A percentile compares a stretch with the other conserved stretches of the same genome.
Evolutionary conservation across 2,329 filamentous ascomycete species (phyloP).

Genomic region (Colletotrichum cereale): DNA sequence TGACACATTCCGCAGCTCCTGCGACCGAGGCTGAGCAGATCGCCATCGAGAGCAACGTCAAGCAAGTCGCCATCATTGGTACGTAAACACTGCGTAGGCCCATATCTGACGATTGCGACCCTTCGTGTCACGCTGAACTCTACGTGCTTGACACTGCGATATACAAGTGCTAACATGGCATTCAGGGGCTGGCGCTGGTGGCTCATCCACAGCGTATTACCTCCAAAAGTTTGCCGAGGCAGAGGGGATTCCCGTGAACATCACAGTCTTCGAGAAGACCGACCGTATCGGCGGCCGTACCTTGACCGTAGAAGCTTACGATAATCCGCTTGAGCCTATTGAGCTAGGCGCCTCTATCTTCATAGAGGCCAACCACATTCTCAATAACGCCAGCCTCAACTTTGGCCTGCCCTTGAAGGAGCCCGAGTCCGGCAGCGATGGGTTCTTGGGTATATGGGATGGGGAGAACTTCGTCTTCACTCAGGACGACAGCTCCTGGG

Average conservation of each 20-base stretch:
- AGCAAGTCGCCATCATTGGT: slow-evolving; percentile 48
- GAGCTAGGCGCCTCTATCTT: slow-evolving; percentile 96
- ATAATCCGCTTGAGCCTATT: slow-evolving; percentile 74
- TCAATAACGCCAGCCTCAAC: slow-evolving; percentile 77
- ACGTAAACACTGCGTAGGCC: slow-evolving; percentile 13
- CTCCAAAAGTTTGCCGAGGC: slow-evolving; percentile 77
- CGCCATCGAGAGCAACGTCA: slow-evolving; percentile 28
- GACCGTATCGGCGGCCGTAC: slow-evolving; percentile 85
- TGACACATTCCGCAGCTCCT: slow-evolving; percentile 36
- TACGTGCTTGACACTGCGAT: background rate
- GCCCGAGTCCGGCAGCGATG: slow-evolving; percentile 60
- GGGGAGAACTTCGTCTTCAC: slow-evolving; percentile 80
- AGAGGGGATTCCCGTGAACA: slow-evolving; percentile 73
- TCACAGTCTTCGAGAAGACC: slow-evolving; percentile 89
- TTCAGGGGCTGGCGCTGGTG: slow-evolving; percentile 88
- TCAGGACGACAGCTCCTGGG: slow-evolving; percentile 68
- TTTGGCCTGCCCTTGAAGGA: slow-evolving; percentile 76
- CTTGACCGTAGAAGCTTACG: slow-evolving; percentile 84
- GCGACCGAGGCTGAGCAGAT: slow-evolving; percentile 43
- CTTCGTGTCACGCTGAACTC: background rate
- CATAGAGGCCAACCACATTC: slow-evolving; percentile 84
- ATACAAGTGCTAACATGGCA: slow-evolving; percentile 7
- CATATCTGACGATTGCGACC: background rate
- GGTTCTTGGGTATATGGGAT: slow-evolving; percentile 85
- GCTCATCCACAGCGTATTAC: slow-evolving; percentile 88